Percentiles rank a stretch among this genome's conserved stretches.
Conservation (phyloP, 108 stramenopile species). For the Aureococcus anophagefferens region DNA sequence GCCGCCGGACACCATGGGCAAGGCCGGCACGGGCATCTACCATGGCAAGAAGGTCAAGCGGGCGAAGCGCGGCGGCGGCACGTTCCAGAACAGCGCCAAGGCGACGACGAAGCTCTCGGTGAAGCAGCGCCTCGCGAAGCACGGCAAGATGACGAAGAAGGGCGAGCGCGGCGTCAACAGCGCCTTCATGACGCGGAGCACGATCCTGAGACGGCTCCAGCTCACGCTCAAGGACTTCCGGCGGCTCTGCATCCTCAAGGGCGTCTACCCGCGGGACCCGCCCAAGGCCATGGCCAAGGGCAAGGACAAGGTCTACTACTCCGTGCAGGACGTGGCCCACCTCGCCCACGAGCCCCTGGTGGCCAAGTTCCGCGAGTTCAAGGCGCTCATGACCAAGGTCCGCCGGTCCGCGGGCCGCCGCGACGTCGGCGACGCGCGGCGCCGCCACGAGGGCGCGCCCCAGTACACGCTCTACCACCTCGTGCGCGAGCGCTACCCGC, state of each 20-base stretch:
- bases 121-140: constrained; percentile 85
- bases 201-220: constrained; percentile 79
- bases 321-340: constrained; percentile 90
- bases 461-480: constrained; percentile 87
- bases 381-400: constrained; percentile 88
- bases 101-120: constrained; percentile 58
- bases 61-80: too few species aligned
- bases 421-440: constrained; percentile 74
- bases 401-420: constrained; percentile 64
- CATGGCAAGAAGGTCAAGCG: too few species aligned
- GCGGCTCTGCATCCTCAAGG: constrained; percentile 97
- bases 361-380: constrained; percentile 88
- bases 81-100: constrained; percentile 17
- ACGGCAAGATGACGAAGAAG: constrained; percentile 88
- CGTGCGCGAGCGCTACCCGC: constrained; percentile 94
- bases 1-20: too few species aligned
- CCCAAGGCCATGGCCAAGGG: constrained; percentile 71
- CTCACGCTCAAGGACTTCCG: constrained; percentile 94
- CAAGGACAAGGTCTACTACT: constrained; percentile 88
- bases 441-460: constrained; percentile 63
- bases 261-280: constrained; percentile 95
- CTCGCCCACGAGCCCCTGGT: constrained; percentile 94
- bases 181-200: constrained; percentile 83
- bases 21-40: too few species aligned
- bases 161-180: constrained; percentile 80